Evolutionary conservation across 441 rosid genomes (phyloP).

Genomic region (Hura crepitans): DNA sequence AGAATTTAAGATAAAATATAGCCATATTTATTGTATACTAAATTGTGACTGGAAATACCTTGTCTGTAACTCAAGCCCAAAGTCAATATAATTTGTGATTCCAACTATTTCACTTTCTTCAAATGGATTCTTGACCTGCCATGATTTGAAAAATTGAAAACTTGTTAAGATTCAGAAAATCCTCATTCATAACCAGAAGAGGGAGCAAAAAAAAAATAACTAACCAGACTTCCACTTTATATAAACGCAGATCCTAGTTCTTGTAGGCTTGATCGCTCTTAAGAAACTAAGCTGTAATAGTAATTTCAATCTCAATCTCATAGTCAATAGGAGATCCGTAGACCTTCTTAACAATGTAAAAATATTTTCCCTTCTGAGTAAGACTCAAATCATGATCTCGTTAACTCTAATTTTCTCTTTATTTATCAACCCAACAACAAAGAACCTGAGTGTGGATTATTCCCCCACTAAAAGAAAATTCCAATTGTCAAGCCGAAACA

Average conservation of each 20-base stretch:
- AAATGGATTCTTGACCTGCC: constrained; percentile 84
- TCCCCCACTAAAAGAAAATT: neutral
- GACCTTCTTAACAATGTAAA: neutral
- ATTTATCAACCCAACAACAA: constrained; percentile 1
- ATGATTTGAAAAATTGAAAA: constrained; percentile 22
- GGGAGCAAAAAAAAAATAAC: neutral
- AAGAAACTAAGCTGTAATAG: neutral
- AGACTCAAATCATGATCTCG: neutral
- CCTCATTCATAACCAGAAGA: neutral
- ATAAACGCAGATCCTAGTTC: neutral
- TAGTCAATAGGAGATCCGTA: neutral
- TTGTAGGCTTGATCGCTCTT: neutral
- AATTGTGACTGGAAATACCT: constrained; percentile 41
- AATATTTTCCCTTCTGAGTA: neutral
- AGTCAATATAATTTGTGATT: constrained; percentile 90
- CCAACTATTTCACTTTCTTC: constrained; percentile 81
- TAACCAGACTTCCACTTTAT: neutral
- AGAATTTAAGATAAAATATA: constrained; percentile 20
- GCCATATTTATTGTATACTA: neutral
- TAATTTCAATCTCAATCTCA: constrained; percentile 4
- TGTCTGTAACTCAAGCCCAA: constrained; percentile 81
- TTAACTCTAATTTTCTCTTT: constrained; percentile 4
- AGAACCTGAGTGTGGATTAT: neutral
- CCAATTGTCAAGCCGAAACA: neutral
- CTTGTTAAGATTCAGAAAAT: constrained; percentile 7